Conservation (phyloP, 371 early-diverging fungal species). For the Apophysomyces variabilis region DNA sequence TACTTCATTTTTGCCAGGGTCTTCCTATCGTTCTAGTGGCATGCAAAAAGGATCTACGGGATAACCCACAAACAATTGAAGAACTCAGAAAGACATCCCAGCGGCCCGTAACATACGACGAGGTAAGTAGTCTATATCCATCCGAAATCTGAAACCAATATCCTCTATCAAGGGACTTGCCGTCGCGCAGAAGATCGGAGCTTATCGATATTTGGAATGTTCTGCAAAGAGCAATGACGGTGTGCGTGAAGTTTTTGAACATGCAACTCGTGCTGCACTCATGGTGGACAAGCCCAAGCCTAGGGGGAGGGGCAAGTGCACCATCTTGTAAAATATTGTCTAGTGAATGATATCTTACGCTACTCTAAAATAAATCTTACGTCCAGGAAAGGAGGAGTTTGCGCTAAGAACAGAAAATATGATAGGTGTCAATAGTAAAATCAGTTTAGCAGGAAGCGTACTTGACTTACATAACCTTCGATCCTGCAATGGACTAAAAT, state of each 20-base stretch:
- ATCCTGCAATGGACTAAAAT: too few relatives aligned
- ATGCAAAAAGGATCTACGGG: slow-evolving; percentile 90
- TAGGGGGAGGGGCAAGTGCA: slow-evolving; percentile 32
- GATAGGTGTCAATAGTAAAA: background rate
- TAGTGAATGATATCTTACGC: background rate
- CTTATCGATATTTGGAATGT: slow-evolving; percentile 81
- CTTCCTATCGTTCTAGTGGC: slow-evolving; percentile 89
- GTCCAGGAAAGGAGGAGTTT: background rate
- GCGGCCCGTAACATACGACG: slow-evolving; percentile 78
- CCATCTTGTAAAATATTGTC: slow-evolving; percentile 28
- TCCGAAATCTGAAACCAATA: slow-evolving; percentile 10
- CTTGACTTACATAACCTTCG: too few relatives aligned
- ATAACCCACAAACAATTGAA: slow-evolving; percentile 76
- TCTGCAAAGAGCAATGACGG: slow-evolving; percentile 73
- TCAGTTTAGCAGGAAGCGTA: too few relatives aligned
- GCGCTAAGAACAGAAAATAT: background rate
- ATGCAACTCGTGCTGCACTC: slow-evolving; percentile 63
- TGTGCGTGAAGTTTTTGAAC: slow-evolving; percentile 79
- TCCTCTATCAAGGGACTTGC: slow-evolving; percentile 53
- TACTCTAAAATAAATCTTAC: background rate
- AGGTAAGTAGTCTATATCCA: slow-evolving; percentile 49
- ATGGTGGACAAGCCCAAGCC: slow-evolving; percentile 46
- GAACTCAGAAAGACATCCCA: slow-evolving; percentile 77
- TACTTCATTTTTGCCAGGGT: slow-evolving; percentile 85
- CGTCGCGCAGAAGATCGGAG: slow-evolving; percentile 72